Conservation (phyloP, 495 filamentous ascomycete genomes). For the Penicillium parvum region DNA sequence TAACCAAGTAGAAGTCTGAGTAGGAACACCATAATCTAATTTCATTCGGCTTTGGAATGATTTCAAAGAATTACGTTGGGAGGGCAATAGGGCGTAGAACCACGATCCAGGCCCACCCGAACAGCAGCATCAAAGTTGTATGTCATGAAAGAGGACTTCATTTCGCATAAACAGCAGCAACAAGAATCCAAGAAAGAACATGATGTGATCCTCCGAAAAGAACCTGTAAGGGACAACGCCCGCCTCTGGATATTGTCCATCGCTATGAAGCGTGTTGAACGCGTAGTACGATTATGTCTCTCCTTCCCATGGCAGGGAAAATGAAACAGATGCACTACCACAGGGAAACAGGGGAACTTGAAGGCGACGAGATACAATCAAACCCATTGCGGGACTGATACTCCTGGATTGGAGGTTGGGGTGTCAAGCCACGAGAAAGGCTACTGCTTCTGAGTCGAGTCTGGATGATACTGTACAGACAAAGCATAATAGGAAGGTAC, state of each 20-base stretch:
- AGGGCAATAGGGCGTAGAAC: too few relatives aligned
- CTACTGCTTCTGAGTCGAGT: too few relatives aligned
- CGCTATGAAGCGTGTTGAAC: conserved; percentile 23
- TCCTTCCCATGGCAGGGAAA: not conserved
- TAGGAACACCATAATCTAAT: too few relatives aligned
- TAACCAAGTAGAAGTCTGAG: too few relatives aligned
- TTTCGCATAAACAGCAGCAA: conserved; percentile 6
- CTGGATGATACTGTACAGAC: too few relatives aligned
- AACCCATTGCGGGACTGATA: not conserved
- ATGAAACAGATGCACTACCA: conserved; percentile 6
- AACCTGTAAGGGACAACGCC: not conserved
- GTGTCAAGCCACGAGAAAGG: not conserved
- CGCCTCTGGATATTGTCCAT: not conserved
- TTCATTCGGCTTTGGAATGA: too few relatives aligned
- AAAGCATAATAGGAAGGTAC: too few relatives aligned
- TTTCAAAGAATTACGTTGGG: too few relatives aligned
- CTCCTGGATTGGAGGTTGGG: too few relatives aligned
- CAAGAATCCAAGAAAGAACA: not conserved
- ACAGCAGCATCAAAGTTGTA: not conserved
- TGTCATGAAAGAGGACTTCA: conserved; percentile 1
- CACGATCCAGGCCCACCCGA: too few relatives aligned
- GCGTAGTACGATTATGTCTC: conserved; percentile 9
- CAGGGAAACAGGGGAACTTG: not conserved
- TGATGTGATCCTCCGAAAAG: not conserved
- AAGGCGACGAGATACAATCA: not conserved